Base-by-base conservation (phyloP, 1,284 basidiomycete genomes). In the Leucoagaricus sp. region DNA sequence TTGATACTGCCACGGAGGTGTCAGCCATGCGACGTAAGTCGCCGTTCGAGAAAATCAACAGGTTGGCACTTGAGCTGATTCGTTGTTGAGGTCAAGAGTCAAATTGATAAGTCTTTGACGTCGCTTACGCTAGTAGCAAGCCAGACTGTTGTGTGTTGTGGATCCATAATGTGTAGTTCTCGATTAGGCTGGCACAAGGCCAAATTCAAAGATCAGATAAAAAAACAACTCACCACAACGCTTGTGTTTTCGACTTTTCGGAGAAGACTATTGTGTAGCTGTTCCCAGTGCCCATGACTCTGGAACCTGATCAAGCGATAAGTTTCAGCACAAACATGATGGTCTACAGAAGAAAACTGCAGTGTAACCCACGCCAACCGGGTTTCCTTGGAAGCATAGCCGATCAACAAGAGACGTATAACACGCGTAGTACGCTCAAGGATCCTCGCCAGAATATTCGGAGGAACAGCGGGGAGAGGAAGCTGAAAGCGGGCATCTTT, bases 191-290 rank as follows among this genome's bases (percentile, higher is more conserved):
- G n/a, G n/a, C n/a, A n/a, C n/a, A 29, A 25, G 33, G n/a, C 17
- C 25, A 28, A 48, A 49, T 42, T 23, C 36, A 38, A 13, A 6
- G 34, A n/a, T n/a, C 17, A 6, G 23, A 15, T 17, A 5, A 46
- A n/a, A n/a, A n/a, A 36, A 29, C 19, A 10, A 58, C 61, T 49
- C 44, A 64, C 63, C 12, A 56, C 57, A 33, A 64, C 59, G 28
- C 59, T 60, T 48, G 63, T 61, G 25, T 60, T 54, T 19, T 57
- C 50, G 28, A 58, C 25, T 46, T 58, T 58, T n/a, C 57, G 45
- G 13, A 54, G 52, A n/a, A 58, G 46, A 17, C 46, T 55, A 1
- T 10, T 28, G 26, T 53, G 52, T 19, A 59, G 51, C 29, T 45
- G 60, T 55, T 61, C 45, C 57, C 57, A 58, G 34, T 54, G 10